Conservation (phyloP, 306 rosid genomes). For the Begonia loranthoides region DNA sequence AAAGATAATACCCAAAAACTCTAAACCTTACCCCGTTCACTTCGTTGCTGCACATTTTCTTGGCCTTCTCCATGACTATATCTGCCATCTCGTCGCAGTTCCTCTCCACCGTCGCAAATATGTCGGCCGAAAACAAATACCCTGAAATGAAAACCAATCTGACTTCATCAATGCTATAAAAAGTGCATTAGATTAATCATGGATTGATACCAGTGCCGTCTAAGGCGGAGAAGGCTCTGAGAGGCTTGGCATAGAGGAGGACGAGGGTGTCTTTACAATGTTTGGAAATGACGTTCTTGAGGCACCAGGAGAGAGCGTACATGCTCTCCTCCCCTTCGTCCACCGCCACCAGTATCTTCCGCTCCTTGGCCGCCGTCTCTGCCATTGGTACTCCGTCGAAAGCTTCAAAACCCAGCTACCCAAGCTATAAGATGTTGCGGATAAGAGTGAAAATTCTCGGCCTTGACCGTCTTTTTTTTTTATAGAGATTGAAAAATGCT, state of each 20-base stretch:
- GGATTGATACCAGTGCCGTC: conserved; percentile 49
- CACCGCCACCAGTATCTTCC: conserved; percentile 57
- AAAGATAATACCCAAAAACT: too few relatives aligned
- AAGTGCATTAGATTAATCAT: too few relatives aligned
- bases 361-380: conserved; percentile 23
- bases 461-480: too few relatives aligned
- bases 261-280: conserved; percentile 29
- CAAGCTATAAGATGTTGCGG: too few relatives aligned
- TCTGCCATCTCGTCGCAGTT: conserved; percentile 31
- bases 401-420: too few relatives aligned
- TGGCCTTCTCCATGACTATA: conserved; percentile 68
- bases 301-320: conserved; percentile 68
- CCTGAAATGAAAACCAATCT: conserved; percentile 16
- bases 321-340: conserved; percentile 84
- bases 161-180: not conserved
- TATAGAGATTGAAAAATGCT: too few relatives aligned
- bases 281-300: conserved; percentile 32
- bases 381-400: conserved; percentile 9
- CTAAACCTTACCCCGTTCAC: too few relatives aligned
- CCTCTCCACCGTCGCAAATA: conserved; percentile 37
- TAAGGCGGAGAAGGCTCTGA: conserved; percentile 33
- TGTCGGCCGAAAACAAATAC: conserved; percentile 40
- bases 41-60: conserved; percentile 18
- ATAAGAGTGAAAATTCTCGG: too few relatives aligned
- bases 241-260: conserved; percentile 70